phyloP scores from a whole-genome alignment of 345 rosid genomes.

The Pugionium cornutum region DNA sequence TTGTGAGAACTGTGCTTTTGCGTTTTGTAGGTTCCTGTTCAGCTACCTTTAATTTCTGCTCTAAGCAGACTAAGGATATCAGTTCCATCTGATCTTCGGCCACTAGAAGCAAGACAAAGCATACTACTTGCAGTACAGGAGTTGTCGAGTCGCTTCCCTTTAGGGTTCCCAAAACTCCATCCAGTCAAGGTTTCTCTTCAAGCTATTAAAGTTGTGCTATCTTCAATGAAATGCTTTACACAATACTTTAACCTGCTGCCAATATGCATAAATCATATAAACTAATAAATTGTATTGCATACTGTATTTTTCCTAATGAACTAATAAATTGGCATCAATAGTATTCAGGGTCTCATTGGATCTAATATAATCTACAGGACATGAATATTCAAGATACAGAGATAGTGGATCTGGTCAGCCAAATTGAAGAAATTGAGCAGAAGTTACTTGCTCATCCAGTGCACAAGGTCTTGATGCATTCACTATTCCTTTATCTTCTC shows the following conservation, averaged over 20 bases:
- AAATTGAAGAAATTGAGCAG: conserved; percentile 79
- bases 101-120: conserved; percentile 94
- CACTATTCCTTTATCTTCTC: conserved; percentile 4
- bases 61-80: conserved; percentile 75
- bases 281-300: conserved; percentile 18
- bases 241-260: not conserved
- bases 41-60: conserved; percentile 80
- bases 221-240: not conserved
- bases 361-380: conserved; percentile 57
- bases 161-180: conserved; percentile 94
- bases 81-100: conserved; percentile 88
- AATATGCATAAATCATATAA: conserved; percentile 8
- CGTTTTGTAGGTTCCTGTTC: conserved; percentile 81
- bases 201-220: conserved; percentile 5
- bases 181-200: conserved; percentile 65
- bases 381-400: conserved; percentile 94
- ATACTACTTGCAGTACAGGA: conserved; percentile 86
- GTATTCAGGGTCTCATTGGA: conserved; percentile 18
- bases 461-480: conserved; percentile 66
- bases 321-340: not conserved
- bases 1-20: conserved; percentile 32
- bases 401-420: conserved; percentile 76
- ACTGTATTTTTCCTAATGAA: conserved; percentile 13
- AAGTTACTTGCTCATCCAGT: conserved; percentile 82
- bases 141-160: conserved; percentile 76